A percentile compares a stretch with the other conserved stretches of the same genome.
These are phyloP conservation scores for Akanthomyces muscarius DNA, from an alignment of 2,329 filamentous ascomycete species.

Conservation along the genomic window DNA sequence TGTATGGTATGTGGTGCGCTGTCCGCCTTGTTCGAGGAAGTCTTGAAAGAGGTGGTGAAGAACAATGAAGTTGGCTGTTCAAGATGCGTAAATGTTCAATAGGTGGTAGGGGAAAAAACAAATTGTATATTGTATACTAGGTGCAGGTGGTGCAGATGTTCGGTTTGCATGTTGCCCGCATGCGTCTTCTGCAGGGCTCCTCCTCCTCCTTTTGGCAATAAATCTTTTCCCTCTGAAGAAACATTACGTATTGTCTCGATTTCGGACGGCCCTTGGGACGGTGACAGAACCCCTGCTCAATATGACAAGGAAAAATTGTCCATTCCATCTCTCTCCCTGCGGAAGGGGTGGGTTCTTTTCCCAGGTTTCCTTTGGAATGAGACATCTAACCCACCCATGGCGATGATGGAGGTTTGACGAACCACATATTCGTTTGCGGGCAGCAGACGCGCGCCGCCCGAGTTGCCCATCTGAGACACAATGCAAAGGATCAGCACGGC, in stretches of 20 bases:
- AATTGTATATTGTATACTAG: too few species aligned
- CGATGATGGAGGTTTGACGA: neutral
- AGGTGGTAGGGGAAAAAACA: too few species aligned
- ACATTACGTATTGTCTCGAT: neutral
- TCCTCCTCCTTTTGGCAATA: too few species aligned
- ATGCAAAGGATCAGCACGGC: neutral
- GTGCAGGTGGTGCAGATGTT: too few species aligned
- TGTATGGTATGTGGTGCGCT: neutral
- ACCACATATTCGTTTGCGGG: neutral
- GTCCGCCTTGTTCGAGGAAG: neutral
- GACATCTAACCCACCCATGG: neutral
- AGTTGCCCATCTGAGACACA: neutral
- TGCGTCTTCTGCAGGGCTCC: too few species aligned
- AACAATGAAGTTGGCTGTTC: too few species aligned
- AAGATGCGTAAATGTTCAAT: too few species aligned
- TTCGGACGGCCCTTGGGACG: neutral
- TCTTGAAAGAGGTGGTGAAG: too few species aligned
- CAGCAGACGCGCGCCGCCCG: too few species aligned
- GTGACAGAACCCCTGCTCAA: neutral
- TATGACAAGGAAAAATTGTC: neutral
- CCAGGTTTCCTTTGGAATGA: constrained; percentile 4
- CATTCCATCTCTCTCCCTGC: neutral
- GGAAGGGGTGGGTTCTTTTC: neutral
- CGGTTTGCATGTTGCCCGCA: too few species aligned
- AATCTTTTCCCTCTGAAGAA: neutral